Conservation (phyloP, 2,329 filamentous ascomycete species). For the Triangularia setosa region DNA sequence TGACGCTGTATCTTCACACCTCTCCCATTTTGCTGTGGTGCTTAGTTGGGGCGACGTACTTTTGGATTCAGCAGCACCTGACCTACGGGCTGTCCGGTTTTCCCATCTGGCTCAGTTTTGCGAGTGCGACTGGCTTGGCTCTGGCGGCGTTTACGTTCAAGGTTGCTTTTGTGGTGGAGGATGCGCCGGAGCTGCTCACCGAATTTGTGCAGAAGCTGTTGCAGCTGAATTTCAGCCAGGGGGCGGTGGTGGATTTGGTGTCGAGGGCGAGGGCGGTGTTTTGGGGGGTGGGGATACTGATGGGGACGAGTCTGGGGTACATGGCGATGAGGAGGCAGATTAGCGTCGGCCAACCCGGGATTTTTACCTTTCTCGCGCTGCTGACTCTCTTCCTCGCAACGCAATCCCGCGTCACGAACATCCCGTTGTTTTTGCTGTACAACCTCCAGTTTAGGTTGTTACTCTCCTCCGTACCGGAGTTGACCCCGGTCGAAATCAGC, state of each 20-base stretch:
- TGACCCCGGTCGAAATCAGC: constrained; percentile 57
- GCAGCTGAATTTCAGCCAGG: constrained; percentile 39
- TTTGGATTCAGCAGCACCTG: constrained; percentile 50
- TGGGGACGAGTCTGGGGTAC: constrained; percentile 36
- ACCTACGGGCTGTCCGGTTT: constrained; percentile 40
- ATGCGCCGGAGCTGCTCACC: constrained; percentile 76
- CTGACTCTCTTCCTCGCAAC: constrained; percentile 78
- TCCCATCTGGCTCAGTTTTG: constrained; percentile 39
- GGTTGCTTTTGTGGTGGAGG: constrained; percentile 78
- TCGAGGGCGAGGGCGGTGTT: constrained; percentile 49
- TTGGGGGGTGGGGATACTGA: constrained; percentile 40
- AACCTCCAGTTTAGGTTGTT: constrained; percentile 54
- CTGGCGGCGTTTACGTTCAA: constrained; percentile 75
- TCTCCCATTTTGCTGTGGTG: constrained; percentile 70
- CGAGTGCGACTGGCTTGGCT: constrained; percentile 40
- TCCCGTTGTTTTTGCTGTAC: constrained; percentile 79
- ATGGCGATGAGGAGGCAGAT: constrained; percentile 30
- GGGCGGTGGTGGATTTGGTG: constrained; percentile 39
- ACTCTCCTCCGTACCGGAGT: constrained; percentile 35
- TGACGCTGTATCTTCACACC: constrained; percentile 62
- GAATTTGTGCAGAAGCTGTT: constrained; percentile 41
- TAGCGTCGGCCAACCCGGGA: constrained; percentile 27
- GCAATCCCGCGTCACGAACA: constrained; percentile 79
- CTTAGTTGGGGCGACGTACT: constrained; percentile 66
- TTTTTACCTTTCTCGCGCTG: constrained; percentile 61